Conservation (phyloP, 2,329 filamentous ascomycete species). For the Clonostachys sp. region DNA sequence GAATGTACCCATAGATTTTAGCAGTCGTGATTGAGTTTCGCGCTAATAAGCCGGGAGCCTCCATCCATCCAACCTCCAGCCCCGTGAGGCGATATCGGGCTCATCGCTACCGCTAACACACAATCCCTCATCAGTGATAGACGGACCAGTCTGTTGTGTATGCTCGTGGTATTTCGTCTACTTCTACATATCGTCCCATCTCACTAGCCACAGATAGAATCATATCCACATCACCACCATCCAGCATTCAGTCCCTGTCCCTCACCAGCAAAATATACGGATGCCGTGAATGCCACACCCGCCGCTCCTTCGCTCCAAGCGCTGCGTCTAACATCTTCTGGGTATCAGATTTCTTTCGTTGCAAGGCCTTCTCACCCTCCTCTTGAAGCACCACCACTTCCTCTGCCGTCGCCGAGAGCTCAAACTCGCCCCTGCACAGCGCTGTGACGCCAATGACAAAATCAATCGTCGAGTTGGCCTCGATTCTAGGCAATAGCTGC, state of each 20-base stretch:
- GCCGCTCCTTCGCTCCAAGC: conserved; percentile 53
- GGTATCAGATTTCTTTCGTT: conserved; percentile 44
- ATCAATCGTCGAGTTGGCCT: conserved; percentile 52
- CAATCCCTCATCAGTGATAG: too few relatives aligned
- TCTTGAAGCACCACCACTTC: conserved; percentile 59
- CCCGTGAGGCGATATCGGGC: too few relatives aligned
- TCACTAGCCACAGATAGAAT: too few relatives aligned
- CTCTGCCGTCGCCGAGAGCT: conserved; percentile 76
- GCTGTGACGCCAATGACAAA: conserved; percentile 67
- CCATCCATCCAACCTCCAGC: too few relatives aligned
- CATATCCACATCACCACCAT: too few relatives aligned
- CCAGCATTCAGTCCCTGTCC: conserved; percentile 24
- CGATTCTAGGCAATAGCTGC: conserved; percentile 61
- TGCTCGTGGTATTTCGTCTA: too few relatives aligned
- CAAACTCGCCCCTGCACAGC: conserved; percentile 77
- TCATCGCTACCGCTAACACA: too few relatives aligned
- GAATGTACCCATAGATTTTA: too few relatives aligned
- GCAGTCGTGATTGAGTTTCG: too few relatives aligned
- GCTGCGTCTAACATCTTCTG: conserved; percentile 53
- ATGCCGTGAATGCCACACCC: conserved; percentile 60
- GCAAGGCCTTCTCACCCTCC: conserved; percentile 14
- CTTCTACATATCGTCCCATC: too few relatives aligned
- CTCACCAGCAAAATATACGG: conserved; percentile 50
- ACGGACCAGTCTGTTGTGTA: too few relatives aligned
- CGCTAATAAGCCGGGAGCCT: too few relatives aligned